Base-by-base conservation (phyloP, 225 moss, liverwort and hornwort genomes). In the Pseudisothecium myosuroides region DNA sequence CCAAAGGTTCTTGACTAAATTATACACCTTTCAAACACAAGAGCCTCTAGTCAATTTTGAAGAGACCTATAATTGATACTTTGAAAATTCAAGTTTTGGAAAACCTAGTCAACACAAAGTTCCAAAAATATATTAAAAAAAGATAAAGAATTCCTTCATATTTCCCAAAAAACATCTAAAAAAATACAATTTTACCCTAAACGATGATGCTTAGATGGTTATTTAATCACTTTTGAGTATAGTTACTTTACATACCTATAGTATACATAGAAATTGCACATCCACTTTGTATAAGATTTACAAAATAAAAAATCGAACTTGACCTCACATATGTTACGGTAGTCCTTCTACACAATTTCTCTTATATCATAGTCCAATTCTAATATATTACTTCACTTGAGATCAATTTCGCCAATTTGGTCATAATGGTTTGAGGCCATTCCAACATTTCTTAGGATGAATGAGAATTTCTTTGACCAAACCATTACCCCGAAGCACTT, bases 1-100 rank as follows among this genome's bases (percentile, higher is more conserved):
- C 17, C 0, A 73, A 45, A 43, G 5, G 5, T 17, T 43, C 16
- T 27, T 28, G 4, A 0, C 28, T 43, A 28, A 43, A 72, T 72
- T 28, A 16, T 45, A 72, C 17, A 27, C 17, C 43, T 43, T 28
- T 26, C 41, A 15, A 71, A 41, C 5, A 41, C 0, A 0, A 26
- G 43, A 41, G 13, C 5, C 26, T 71, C 3, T 3, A 47, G 0
- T 47, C 1, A 2, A 0, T 23, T 22, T 39, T 73, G 31, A 1
- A 47, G 13, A 14, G 26, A 24, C 26, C 9, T 26, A 5, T 4
- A 12, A 75, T 31, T 49, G 75, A 12, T 12, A 74, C 47, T 45
- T 47, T 0, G 2, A 4, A 47, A 64, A 74, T 29, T 74, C 17
- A 18, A 47, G 18, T 29, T 74, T 47, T 47, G 13, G 12, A 0